Percentiles rank a stretch among this genome's conserved stretches.
Evolutionary conservation across 140 eudicot genomes (phyloP).

Genomic region (Ambrosia hybrid): DNA sequence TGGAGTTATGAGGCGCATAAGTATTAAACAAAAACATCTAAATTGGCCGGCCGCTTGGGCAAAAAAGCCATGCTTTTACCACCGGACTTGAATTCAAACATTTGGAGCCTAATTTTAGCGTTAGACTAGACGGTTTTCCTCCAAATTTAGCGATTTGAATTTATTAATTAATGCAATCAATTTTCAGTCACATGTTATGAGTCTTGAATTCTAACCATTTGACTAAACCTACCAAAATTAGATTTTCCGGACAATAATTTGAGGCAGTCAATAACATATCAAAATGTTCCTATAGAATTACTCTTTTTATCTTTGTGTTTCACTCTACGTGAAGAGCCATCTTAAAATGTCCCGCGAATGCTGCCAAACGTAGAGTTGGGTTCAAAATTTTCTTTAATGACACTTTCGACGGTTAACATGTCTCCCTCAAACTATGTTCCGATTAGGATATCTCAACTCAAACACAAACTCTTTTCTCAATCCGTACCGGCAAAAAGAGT

Average conservation of each 20-base stretch:
- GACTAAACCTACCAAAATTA: not conserved
- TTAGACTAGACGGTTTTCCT: not conserved
- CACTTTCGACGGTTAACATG: not conserved
- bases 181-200: not conserved
- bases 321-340: not conserved
- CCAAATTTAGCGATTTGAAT: no score
- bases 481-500: conserved; percentile 15
- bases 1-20: not conserved
- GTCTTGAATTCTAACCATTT: not conserved
- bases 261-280: not conserved
- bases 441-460: not conserved
- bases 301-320: not conserved
- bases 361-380: not conserved
- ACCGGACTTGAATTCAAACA: not conserved
- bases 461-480: not conserved
- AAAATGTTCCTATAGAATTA: not conserved
- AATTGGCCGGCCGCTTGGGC: not conserved
- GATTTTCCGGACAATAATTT: not conserved
- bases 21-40: not conserved
- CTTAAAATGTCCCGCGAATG: not conserved
- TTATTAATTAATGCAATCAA: not conserved
- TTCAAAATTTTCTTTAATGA: not conserved
- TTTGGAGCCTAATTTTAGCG: not conserved
- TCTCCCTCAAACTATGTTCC: not conserved
- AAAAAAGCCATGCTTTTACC: no score